Evolutionary conservation across 106 monocot genomes (phyloP), one percentile per base, ranked within the genome.

Genomic region (Dactylorhiza incarnata): DNA sequence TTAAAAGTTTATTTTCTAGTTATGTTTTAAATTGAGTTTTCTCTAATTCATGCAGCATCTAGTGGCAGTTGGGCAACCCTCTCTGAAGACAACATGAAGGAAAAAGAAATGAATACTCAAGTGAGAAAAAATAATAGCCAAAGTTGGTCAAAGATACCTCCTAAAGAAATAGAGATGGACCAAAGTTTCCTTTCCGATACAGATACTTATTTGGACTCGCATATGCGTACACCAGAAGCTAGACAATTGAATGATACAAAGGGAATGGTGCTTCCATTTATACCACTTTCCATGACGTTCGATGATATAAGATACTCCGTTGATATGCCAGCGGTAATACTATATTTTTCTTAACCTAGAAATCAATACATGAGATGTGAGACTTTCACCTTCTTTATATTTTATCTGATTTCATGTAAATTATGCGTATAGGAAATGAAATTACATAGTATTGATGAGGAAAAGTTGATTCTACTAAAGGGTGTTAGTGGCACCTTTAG

Each of bases 401-500:
- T 66, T 26, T 12, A 58, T 7, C 12, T 13, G 12, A 65, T 65
- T 24, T 65, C 26, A 7, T 69, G 45, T 69, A 16, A 69, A 69
- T 44, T 15, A 46, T 69, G 16, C n/a, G 59, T 78, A 49, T 72
- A 81, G 78, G 83, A 79, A 76, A 74, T 83, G 61, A 83, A 75
- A 68, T 43, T 54, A 29, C 74, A 79, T 13, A 78, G 83, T 6
- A 20, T 78, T 9, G 4, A 66, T n/a, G 79, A 78, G 37, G 78
- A 75, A 6, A 75, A 58, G 37, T 70, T 83, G 73, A 29, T 37
- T 29, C 71, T 83, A 16, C 71, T 83, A 14, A 83, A 79, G 70
- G 75, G 74, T 69, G 79, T 83, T 17, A 83, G 78, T 76, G 83
- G 83, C 9, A 45, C 75, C 7, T 83, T 83, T 44, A 83, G 75